Evolutionary conservation across 2,329 filamentous ascomycete species (phyloP).

Genomic region (Trichophyton mentagrophytes): DNA sequence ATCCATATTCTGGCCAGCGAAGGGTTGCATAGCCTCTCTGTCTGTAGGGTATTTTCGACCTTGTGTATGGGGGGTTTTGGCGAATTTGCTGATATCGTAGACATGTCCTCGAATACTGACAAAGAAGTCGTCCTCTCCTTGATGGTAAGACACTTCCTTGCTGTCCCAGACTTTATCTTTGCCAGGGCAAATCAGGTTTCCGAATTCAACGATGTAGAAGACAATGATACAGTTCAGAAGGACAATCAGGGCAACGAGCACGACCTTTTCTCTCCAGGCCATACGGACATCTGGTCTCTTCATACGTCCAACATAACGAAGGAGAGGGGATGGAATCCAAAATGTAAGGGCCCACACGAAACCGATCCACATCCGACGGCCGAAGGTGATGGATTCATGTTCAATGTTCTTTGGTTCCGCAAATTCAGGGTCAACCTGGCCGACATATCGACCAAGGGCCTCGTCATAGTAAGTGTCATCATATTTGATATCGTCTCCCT

Average conservation of each 20-base stretch:
- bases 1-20: constrained; percentile 68
- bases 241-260: constrained; percentile 66
- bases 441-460: constrained; percentile 52
- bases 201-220: constrained; percentile 87
- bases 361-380: constrained; percentile 64
- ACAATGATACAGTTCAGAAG: constrained; percentile 69
- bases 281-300: constrained; percentile 91
- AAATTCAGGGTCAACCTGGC: constrained; percentile 62
- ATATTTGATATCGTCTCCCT: constrained; percentile 66
- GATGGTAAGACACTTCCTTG: constrained; percentile 57
- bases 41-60: constrained; percentile 24
- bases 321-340: constrained; percentile 79
- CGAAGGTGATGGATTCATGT: constrained; percentile 49
- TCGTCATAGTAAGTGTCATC: constrained; percentile 59
- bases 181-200: constrained; percentile 75
- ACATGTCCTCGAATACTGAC: constrained; percentile 79
- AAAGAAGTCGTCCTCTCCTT: constrained; percentile 64
- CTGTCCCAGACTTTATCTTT: constrained; percentile 76
- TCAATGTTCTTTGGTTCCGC: constrained; percentile 65
- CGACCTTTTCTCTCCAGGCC: constrained; percentile 93
- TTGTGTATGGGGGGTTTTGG: constrained; percentile 68
- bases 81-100: constrained; percentile 87
- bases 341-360: constrained; percentile 81
- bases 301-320: constrained; percentile 81
- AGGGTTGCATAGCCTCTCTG: constrained; percentile 53